phyloP scores from a whole-genome alignment of 2,329 filamentous ascomycete species.

The Aspergillus piperis region DNA sequence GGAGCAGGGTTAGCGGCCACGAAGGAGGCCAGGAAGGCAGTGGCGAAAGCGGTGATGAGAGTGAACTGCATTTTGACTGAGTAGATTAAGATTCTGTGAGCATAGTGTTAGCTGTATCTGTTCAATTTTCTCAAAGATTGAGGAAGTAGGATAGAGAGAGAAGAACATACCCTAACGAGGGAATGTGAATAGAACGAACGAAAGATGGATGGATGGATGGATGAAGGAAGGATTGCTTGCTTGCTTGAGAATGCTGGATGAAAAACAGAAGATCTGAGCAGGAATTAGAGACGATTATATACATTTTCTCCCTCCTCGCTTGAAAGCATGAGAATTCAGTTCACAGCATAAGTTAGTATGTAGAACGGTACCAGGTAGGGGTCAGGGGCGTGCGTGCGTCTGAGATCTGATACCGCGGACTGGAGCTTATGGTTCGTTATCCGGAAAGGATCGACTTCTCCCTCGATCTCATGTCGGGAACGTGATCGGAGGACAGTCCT shows the following conservation, averaged over 20 bases:
- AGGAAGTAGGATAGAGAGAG: too few relatives aligned
- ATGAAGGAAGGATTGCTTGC: neutral
- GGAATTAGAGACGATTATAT: neutral
- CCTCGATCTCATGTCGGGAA: neutral
- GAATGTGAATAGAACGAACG: neutral
- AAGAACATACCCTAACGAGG: neutral
- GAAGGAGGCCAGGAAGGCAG: neutral
- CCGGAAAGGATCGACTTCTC: neutral
- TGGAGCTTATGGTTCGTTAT: neutral
- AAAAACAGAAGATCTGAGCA: neutral
- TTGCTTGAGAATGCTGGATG: neutral
- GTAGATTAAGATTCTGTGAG: neutral
- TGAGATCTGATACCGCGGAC: conserved; percentile 2
- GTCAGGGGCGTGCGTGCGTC: neutral
- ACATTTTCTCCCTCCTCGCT: neutral
- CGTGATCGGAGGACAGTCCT: neutral
- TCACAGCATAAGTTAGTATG: neutral
- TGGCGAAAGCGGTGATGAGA: neutral
- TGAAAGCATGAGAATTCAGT: neutral
- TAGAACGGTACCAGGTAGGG: neutral
- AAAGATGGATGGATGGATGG: neutral
- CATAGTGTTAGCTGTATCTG: neutral
- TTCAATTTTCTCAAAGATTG: too few relatives aligned
- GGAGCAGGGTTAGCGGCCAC: neutral
- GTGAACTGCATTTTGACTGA: neutral